Evolutionary conservation across 1,284 basidiomycete genomes (phyloP).

Genomic region (Cryptococcus jaspeensis): DNA sequence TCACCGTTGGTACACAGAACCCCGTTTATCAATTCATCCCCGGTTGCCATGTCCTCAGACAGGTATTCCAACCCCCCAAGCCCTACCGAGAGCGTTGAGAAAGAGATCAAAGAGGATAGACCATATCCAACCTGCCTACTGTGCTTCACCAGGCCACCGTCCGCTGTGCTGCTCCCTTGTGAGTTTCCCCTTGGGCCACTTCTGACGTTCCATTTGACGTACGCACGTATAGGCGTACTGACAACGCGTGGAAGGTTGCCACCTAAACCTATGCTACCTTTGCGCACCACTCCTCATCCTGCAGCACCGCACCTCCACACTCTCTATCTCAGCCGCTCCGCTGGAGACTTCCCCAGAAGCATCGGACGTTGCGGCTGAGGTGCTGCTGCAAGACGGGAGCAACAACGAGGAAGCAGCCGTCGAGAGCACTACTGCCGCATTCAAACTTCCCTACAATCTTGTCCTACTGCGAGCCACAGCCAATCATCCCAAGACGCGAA

Average conservation of each 20-base stretch:
- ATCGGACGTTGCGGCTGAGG: not conserved
- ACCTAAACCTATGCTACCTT: slow-evolving; percentile 42
- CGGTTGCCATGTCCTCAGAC: too few relatives aligned
- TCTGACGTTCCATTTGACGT: too few relatives aligned
- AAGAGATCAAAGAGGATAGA: slow-evolving; percentile 4
- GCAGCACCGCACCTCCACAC: slow-evolving; percentile 3
- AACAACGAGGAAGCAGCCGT: not conserved
- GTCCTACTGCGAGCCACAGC: slow-evolving; percentile 29
- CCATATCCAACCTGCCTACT: slow-evolving; percentile 36
- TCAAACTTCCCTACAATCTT: slow-evolving; percentile 24
- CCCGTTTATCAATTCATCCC: too few relatives aligned
- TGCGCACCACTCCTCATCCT: slow-evolving; percentile 37
- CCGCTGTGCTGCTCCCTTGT: slow-evolving; percentile 42
- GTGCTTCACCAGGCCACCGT: slow-evolving; percentile 34
- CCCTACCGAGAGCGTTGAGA: too few relatives aligned
- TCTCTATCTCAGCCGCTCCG: not conserved
- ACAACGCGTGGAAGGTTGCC: too few relatives aligned
- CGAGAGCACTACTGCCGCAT: not conserved
- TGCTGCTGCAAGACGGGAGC: not conserved
- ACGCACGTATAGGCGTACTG: too few relatives aligned
- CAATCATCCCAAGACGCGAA: slow-evolving; percentile 23
- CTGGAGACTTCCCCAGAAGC: not conserved
- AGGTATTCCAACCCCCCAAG: too few relatives aligned
- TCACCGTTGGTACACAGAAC: too few relatives aligned
- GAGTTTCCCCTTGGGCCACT: slow-evolving; percentile 9